Percentiles rank a stretch among this genome's conserved stretches.
Conservation (phyloP, 2,329 filamentous ascomycete species). For the Chaetomium sp. region DNA sequence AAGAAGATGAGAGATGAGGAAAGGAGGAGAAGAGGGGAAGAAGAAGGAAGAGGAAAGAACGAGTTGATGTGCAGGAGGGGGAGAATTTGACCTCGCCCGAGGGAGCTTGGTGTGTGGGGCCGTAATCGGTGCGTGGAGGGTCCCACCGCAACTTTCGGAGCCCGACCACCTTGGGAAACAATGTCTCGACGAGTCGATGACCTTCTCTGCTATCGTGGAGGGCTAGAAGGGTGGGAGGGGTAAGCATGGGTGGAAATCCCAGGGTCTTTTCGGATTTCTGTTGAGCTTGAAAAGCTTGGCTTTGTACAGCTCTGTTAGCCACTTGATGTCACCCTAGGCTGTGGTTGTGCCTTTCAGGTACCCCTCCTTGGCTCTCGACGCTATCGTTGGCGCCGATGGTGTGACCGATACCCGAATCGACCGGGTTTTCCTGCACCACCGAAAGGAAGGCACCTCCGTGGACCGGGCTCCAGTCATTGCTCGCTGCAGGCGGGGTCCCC, state of each 20-base stretch:
- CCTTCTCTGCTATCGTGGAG: background rate
- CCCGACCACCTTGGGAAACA: constrained; percentile 25
- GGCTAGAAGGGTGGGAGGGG: constrained; percentile 1
- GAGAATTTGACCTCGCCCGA: constrained; percentile 25
- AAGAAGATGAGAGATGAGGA: constrained; percentile 22
- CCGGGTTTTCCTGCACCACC: constrained; percentile 25
- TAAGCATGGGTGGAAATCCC: constrained; percentile 2
- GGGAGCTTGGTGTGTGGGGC: constrained; percentile 22
- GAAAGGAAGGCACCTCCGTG: constrained; percentile 17
- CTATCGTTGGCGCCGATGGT: constrained; percentile 30
- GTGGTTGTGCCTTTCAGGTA: constrained; percentile 8
- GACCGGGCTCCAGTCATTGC: constrained; percentile 25
- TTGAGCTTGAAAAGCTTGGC: constrained; percentile 8
- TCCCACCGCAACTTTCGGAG: constrained; percentile 28
- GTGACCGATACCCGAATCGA: constrained; percentile 27
- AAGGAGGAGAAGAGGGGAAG: constrained; percentile 15
- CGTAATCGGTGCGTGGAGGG: constrained; percentile 33
- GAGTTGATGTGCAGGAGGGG: constrained; percentile 22
- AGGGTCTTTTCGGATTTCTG: background rate
- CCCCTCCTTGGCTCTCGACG: constrained; percentile 13
- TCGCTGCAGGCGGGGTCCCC: constrained; percentile 15
- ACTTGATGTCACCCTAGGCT: constrained; percentile 1
- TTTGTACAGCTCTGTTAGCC: constrained; percentile 6
- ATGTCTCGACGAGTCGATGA: background rate
- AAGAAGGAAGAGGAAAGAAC: constrained; percentile 20